A percentile compares a stretch with the other conserved stretches of the same genome.
Conservation (phyloP, 129 eudicot genomes). For the Pulicaria dysenterica region DNA sequence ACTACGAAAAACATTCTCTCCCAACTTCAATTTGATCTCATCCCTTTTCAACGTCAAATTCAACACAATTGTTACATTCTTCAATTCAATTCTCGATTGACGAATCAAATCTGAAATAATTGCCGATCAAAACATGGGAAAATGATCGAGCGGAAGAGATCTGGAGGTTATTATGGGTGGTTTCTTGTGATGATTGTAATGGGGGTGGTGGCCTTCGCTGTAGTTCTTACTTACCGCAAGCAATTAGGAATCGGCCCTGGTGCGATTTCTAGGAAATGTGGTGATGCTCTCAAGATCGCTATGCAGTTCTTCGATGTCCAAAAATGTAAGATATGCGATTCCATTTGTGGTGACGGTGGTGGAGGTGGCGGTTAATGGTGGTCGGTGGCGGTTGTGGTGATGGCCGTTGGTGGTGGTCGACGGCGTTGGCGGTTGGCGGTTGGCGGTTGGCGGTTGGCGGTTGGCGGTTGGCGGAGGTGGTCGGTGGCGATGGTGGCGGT, state of each 20-base stretch:
- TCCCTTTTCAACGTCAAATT: too few relatives aligned
- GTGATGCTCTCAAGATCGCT: conserved; percentile 60
- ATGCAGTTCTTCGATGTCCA: conserved; percentile 75
- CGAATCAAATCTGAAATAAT: background rate
- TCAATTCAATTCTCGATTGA: too few relatives aligned
- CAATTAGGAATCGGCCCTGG: conserved; percentile 64
- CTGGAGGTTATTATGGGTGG: conserved; percentile 42
- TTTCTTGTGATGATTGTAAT: conserved; percentile 35
- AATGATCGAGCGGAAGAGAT: conserved; percentile 27
- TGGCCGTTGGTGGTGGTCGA: too few relatives aligned
- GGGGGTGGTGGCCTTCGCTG: conserved; percentile 36
- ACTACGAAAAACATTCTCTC: background rate
- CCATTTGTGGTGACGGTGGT: too few relatives aligned
- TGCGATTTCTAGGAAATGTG: conserved; percentile 44
- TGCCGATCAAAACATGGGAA: background rate
- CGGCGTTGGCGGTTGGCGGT: too few relatives aligned
- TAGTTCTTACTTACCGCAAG: conserved; percentile 28
- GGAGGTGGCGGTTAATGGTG: too few relatives aligned
- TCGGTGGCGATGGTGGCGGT: too few relatives aligned
- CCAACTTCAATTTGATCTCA: too few relatives aligned
- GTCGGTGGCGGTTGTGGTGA: too few relatives aligned
- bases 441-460: too few relatives aligned
- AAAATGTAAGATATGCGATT: conserved; percentile 45
- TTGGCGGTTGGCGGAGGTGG: too few relatives aligned
- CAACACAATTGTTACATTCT: too few relatives aligned